Evolutionary conservation across 176 grass and related monocot species (phyloP), one percentile per base, ranked within the genome.

Genomic region (Carex pumila): DNA sequence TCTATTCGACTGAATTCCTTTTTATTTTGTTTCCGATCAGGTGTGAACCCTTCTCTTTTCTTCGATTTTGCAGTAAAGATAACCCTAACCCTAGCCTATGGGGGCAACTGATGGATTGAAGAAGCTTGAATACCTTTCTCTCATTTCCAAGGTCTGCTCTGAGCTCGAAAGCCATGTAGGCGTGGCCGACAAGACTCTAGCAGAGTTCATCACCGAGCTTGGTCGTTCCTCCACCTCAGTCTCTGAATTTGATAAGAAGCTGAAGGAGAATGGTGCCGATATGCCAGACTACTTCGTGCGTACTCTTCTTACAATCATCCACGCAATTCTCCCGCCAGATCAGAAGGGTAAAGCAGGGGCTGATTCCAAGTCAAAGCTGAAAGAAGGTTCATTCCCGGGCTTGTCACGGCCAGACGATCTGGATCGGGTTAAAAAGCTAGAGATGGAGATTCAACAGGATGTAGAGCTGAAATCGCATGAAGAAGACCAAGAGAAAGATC

Each of bases 321-420:
- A 94, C 81, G 92, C 92, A 34, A 98, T 98, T 85, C 89, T 97
- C 37, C 94, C 94, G 8, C 94, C 90, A 1, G 58, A 86, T 50
- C 83, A 84, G 86, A 87, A 25, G 62, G 29, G 76, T 22, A 69
- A 75, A 49, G 53, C 58, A 14, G 71, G n/a, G 3, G 7, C 82
- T 11, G 34, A 11, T 34, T 72, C 81, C 22, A 91, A 88, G 59
- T n/a, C 14, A 55, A 65, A 49, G 18, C 53, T 56, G 66, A 75
- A 49, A 57, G 84, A 66, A 81, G 71, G 63, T 11, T 58, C 67
- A 3, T 97, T 92, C 85, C 92, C 89, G 2, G 94, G 71, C 1
- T 90, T 97, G 57, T 79, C 94, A 55, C 84, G 85, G 63, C 83
- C 92, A 0, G 94, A 97, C 61, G 85, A 94, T 73, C 88, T 81